A percentile compares a stretch with the other conserved stretches of the same genome.
phyloP scores from a whole-genome alignment of 306 rosid genomes.

The Inga laurina region DNA sequence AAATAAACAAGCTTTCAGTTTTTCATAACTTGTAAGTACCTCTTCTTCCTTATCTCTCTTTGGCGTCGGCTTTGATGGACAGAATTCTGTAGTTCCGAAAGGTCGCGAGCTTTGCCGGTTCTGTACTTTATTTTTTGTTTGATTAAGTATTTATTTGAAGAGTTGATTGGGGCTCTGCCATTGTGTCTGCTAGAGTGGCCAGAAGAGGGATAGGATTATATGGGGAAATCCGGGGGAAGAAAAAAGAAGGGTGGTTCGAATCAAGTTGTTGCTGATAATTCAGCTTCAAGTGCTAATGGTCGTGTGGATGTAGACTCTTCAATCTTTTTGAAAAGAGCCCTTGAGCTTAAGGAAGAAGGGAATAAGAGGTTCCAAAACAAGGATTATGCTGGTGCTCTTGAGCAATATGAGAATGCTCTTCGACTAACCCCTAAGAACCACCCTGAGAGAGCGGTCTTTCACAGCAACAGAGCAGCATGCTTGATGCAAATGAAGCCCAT shows the following conservation, averaged over 20 bases:
- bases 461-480: conserved; percentile 93
- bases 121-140: background rate
- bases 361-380: conserved; percentile 77
- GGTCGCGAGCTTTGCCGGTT: conserved; percentile 17
- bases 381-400: conserved; percentile 87
- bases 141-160: background rate
- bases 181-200: background rate
- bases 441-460: conserved; percentile 81
- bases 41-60: conserved; percentile 12
- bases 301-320: conserved; percentile 75
- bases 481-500: conserved; percentile 96
- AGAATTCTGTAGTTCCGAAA: background rate
- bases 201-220: conserved; percentile 19
- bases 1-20: conserved; percentile 11
- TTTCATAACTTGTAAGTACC: conserved; percentile 30
- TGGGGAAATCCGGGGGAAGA: conserved; percentile 96
- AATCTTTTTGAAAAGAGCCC: conserved; percentile 82
- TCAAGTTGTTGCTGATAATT: conserved; percentile 48
- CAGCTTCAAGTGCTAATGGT: conserved; percentile 59
- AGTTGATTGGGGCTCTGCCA: background rate
- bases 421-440: conserved; percentile 79
- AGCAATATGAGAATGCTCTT: conserved; percentile 87
- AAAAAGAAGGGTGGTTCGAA: conserved; percentile 82
- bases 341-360: conserved; percentile 94
- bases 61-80: background rate